phyloP scores from a whole-genome alignment of 2,329 filamentous ascomycete species.

The Claviceps lovelessii region DNA sequence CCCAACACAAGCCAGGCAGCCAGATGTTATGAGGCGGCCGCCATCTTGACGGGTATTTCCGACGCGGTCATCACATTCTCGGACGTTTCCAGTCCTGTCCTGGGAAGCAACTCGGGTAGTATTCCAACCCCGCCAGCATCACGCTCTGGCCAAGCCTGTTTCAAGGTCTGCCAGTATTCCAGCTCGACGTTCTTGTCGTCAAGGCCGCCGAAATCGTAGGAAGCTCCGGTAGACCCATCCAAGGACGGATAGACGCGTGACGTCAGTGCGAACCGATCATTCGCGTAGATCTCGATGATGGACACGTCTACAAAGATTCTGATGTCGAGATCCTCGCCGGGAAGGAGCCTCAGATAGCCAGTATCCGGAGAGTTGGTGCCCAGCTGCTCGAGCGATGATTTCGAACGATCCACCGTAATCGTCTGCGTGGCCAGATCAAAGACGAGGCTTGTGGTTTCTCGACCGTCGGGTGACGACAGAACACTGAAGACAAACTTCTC shows the following conservation, averaged over 20 bases:
- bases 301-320: slow-evolving; percentile 11
- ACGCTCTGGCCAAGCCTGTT: slow-evolving; percentile 4
- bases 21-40: neutral
- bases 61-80: neutral
- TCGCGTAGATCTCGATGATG: slow-evolving; percentile 11
- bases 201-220: slow-evolving; percentile 3
- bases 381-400: slow-evolving; percentile 7
- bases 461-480: slow-evolving; percentile 2
- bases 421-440: slow-evolving; percentile 7
- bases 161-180: slow-evolving; percentile 1
- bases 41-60: neutral
- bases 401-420: slow-evolving; percentile 8
- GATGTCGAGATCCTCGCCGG: slow-evolving; percentile 9
- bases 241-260: slow-evolving; percentile 10
- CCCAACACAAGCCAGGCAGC: too few species aligned
- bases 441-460: slow-evolving; percentile 8
- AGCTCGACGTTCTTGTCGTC: neutral
- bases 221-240: slow-evolving; percentile 1
- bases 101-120: slow-evolving; percentile 2
- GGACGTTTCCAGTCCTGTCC: neutral
- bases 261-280: slow-evolving; percentile 11
- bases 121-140: slow-evolving; percentile 1
- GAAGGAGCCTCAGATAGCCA: slow-evolving; percentile 2
- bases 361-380: slow-evolving; percentile 1
- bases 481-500: slow-evolving; percentile 5